A percentile compares a stretch with the other conserved stretches of the same genome.
phyloP scores from a whole-genome alignment of 1,139 yeast species.

The Magnusiomyces suaveolens region DNA sequence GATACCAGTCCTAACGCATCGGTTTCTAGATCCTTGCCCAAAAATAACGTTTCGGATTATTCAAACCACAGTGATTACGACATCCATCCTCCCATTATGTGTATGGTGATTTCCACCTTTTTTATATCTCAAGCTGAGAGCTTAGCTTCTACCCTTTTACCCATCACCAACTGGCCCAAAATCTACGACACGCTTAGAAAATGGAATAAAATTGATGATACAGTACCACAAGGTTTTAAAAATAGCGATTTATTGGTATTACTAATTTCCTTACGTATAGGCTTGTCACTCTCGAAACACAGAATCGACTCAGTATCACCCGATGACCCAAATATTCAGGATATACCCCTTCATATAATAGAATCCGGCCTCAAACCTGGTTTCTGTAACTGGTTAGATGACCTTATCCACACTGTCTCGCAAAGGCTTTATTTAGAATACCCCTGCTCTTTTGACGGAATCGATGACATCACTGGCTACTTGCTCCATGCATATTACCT shows the following conservation, averaged over 20 bases:
- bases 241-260: not conserved
- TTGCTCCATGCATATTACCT: not conserved
- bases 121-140: not conserved
- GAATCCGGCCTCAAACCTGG: not conserved
- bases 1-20: not conserved
- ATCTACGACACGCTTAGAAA: not conserved
- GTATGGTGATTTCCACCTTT: not conserved
- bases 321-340: not conserved
- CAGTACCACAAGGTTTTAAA: not conserved
- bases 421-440: not conserved
- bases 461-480: slow-evolving; percentile 1
- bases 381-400: not conserved
- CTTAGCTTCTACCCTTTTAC: not conserved
- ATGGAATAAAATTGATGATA: not conserved
- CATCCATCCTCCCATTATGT: not conserved
- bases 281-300: not conserved
- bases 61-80: not conserved
- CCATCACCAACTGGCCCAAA: not conserved
- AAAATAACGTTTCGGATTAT: not conserved
- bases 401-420: not conserved
- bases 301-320: not conserved
- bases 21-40: not conserved
- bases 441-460: not conserved
- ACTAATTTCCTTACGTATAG: not conserved
- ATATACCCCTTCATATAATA: not conserved